These are phyloP conservation scores for Aspergillus leporis DNA, from an alignment of 495 filamentous ascomycete genomes.

Conservation along the genomic window DNA sequence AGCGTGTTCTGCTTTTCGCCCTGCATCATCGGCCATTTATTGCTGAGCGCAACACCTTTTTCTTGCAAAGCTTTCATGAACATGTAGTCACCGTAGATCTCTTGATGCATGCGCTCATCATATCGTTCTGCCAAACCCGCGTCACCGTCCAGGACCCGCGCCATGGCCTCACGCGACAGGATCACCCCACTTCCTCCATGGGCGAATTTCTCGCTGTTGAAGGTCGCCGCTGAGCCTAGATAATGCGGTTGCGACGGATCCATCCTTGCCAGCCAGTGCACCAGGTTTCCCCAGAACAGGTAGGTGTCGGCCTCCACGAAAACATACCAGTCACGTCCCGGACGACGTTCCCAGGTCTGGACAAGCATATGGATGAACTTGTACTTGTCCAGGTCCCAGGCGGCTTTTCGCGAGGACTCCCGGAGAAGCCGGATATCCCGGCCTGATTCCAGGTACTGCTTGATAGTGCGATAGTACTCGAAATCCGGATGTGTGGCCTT, in stretches of 20 bases:
- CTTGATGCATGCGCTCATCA: conserved; percentile 28
- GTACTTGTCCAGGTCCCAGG: conserved; percentile 61
- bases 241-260: conserved; percentile 49
- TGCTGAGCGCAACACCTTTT: conserved; percentile 37
- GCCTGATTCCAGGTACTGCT: conserved; percentile 44
- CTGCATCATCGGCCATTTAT: conserved; percentile 52
- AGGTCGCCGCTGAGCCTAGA: conserved; percentile 49
- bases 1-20: conserved; percentile 44
- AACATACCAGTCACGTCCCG: conserved; percentile 57
- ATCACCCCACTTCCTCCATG: conserved; percentile 54
- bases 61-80: conserved; percentile 45
- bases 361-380: conserved; percentile 62
- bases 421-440: conserved; percentile 27
- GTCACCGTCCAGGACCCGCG: conserved; percentile 21
- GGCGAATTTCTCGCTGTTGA: conserved; percentile 45
- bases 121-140: conserved; percentile 32
- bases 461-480: conserved; percentile 51
- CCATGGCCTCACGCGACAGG: conserved; percentile 49
- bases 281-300: conserved; percentile 57
- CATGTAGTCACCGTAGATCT: conserved; percentile 51
- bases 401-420: conserved; percentile 22
- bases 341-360: conserved; percentile 52
- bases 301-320: conserved; percentile 64
- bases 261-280: conserved; percentile 50
- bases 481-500: conserved; percentile 46